Base-by-base conservation (phyloP, 495 filamentous ascomycete genomes). In the Aspergillus nidulans region DNA sequence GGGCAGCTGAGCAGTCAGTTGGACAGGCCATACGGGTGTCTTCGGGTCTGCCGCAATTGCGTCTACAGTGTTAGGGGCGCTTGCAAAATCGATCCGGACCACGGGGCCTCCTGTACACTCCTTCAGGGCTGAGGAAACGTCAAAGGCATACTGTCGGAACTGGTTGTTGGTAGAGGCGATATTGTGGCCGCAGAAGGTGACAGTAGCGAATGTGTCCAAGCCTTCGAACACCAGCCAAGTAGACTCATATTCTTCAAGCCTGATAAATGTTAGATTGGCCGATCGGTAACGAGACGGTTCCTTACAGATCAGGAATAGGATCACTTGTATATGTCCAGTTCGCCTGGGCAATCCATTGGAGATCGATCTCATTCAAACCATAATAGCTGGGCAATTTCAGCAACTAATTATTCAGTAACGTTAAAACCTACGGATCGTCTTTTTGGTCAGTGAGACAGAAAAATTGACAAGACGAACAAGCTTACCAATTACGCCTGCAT, bases 71-170 rank as follows among this genome's bases (percentile, higher is more conserved):
- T 77, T 65, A 15, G 81, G 70, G 39, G 78, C 79, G 56, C 76
- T 85, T 47, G 77, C 82, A 62, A 82, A 88, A 49, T 81, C 74
- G 52, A 80, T 77, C 45, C 67, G 77, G 54, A 79, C 60, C 15
- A 58, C 60, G 3, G 79, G 72, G 20, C 65, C 59, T 0, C 51
- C 59, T 5, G 69, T 62, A 69, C 83, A 88, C 1, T 58, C 58
- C 7, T 49, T 57, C 15, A 87, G 52, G 8, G 77, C 68, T 20
- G 74, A 61, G 1, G 84, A 81, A 5, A 88, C 73, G 41, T 89
- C 77, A 55, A 88, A 88, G n/a, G 77, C 73, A 59, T 84, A 89
- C 57, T 88, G 85, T 4, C 85, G 81, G 57, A 88, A 89, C 63
- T 89, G 85, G 56, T 88, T 89, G 61, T 86, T 77, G 0, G 85